Base-by-base conservation (phyloP, 1,284 basidiomycete species). In the Phenoliferia sp. region DNA sequence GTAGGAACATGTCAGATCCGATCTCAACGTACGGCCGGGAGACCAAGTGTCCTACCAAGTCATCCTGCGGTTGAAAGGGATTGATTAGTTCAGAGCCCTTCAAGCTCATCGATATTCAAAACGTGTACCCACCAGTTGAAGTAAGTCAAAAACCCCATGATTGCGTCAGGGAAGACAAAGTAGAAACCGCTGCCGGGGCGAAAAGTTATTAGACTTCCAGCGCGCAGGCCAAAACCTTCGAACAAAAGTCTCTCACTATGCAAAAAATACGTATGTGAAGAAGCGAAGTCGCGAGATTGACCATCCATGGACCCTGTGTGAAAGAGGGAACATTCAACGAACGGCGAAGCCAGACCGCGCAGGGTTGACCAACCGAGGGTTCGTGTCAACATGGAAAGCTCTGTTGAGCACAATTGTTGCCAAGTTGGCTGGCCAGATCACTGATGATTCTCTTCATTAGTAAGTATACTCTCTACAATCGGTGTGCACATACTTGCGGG, bases 71-170 rank as follows among this genome's bases (percentile, higher is more conserved):
- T 44, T 12, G 39, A 12, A 22, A 44, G 39, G 39, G n/a, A n/a
- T n/a, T n/a, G n/a, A n/a, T n/a, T n/a, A n/a, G n/a, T n/a, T n/a
- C n/a, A n/a, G n/a, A n/a, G n/a, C n/a, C 39, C 39, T 44, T 44
- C 12, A 44, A 44, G 39, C n/a, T n/a, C n/a, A n/a, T n/a, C n/a
- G n/a, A n/a, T n/a, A n/a, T n/a, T n/a, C n/a, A n/a, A n/a, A n/a
- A n/a, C n/a, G n/a, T n/a, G 15, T 12, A 22, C 39, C 39, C 39
- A 44, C 39, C 85, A 86, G 71, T 83, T 84, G 76, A 86, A 86
- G 36, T 61, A 58, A 29, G 29, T 35, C 15, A 55, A 15, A 50
- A 52, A 61, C 7, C 22, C 35, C 36, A 4, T 22, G 5, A 54
- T 62, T 19, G 33, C 35, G 59, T 65, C 61, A 29, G 69, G 70